These are phyloP conservation scores for Suillus subalutaceus DNA, from an alignment of 768 basidiomycete species.

Conservation along the genomic window DNA sequence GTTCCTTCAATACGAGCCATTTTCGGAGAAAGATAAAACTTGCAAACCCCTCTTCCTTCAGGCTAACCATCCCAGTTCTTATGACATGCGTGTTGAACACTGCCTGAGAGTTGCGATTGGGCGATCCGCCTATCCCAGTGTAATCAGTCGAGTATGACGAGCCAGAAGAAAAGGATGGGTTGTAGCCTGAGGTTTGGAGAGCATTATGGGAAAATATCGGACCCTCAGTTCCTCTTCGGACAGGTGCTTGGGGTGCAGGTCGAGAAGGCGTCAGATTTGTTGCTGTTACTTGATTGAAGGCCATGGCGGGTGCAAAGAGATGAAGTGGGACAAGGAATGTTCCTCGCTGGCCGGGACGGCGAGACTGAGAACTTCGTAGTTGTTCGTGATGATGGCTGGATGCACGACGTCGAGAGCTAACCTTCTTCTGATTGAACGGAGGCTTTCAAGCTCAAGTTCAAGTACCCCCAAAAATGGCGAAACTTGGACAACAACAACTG, in stretches of 20 bases:
- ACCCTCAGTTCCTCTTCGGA: slow-evolving; percentile 47
- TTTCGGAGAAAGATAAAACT: slow-evolving; percentile 92
- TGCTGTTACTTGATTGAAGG: slow-evolving; percentile 52
- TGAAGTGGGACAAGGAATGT: slow-evolving; percentile 12
- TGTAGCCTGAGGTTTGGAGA: slow-evolving; percentile 60
- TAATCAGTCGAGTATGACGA: slow-evolving; percentile 71
- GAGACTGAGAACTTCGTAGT: neutral
- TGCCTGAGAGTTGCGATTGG: slow-evolving; percentile 51
- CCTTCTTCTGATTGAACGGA: neutral
- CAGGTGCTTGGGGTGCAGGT: slow-evolving; percentile 75
- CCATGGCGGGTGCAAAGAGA: slow-evolving; percentile 38
- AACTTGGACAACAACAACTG: slow-evolving; percentile 13
- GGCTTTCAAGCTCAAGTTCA: slow-evolving; percentile 4
- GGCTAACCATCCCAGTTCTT: slow-evolving; percentile 71
- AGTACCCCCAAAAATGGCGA: slow-evolving; percentile 11
- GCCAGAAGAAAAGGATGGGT: slow-evolving; percentile 55
- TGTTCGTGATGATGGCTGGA: slow-evolving; percentile 1
- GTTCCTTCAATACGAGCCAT: slow-evolving; percentile 86
- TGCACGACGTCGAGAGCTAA: neutral
- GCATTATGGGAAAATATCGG: slow-evolving; percentile 36
- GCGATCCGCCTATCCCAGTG: slow-evolving; percentile 82
- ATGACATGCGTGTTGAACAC: slow-evolving; percentile 49
- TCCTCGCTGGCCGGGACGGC: slow-evolving; percentile 13
- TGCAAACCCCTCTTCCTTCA: slow-evolving; percentile 94
- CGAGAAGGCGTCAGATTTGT: slow-evolving; percentile 75